These are phyloP conservation scores for Epichloe hybrida DNA, from an alignment of 2,329 filamentous ascomycete genomes.

Conservation along the genomic window DNA sequence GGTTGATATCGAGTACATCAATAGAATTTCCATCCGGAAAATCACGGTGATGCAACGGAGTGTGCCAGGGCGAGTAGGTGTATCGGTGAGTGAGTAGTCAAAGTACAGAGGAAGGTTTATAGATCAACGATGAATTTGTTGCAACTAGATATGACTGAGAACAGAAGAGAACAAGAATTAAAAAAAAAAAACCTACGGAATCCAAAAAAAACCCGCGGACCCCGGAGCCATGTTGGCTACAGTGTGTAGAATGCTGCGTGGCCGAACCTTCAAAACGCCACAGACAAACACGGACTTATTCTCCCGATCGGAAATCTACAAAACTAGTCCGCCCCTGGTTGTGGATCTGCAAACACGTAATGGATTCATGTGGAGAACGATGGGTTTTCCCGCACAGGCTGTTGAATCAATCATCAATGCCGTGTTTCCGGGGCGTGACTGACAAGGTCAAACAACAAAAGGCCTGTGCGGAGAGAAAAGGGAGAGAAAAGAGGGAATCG, in stretches of 20 bases:
- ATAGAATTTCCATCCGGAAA: not conserved
- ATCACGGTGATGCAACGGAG: not conserved
- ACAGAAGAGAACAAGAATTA: not conserved
- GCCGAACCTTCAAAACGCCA: not conserved
- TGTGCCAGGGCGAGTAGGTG: not conserved
- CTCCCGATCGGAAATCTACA: not conserved
- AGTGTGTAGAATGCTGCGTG: not conserved
- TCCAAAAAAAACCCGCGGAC: not conserved
- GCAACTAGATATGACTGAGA: not conserved
- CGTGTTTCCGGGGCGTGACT: not conserved
- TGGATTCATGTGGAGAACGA: not conserved
- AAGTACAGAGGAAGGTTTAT: not conserved
- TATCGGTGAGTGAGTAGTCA: no score
- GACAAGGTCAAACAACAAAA: not conserved
- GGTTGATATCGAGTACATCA: not conserved
- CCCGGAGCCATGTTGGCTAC: not conserved
- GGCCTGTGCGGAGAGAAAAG: not conserved
- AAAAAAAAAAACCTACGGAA: no score
- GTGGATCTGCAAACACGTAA: not conserved
- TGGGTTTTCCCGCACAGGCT: not conserved
- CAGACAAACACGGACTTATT: not conserved
- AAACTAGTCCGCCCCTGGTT: not conserved
- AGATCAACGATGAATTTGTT: not conserved
- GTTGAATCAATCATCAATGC: not conserved
- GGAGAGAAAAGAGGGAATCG: no score